Conservation (phyloP, 192 early-diverging fungal species). For the Coemansia sp. region DNA sequence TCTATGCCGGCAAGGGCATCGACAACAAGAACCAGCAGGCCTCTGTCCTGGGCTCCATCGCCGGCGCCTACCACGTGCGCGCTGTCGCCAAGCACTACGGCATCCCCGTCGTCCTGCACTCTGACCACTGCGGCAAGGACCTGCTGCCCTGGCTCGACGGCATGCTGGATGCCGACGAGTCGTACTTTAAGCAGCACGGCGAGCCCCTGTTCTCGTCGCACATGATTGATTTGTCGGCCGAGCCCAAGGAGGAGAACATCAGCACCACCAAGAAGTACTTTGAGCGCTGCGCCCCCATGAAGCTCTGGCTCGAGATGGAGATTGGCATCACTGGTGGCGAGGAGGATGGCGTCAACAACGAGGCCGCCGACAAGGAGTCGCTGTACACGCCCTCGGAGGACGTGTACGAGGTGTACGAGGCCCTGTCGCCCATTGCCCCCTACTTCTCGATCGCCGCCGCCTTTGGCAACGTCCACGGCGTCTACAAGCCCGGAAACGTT, state of each 20-base stretch:
- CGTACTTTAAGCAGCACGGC: conserved; percentile 87
- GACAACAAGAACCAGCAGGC: conserved; percentile 85
- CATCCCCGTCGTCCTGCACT: conserved; percentile 75
- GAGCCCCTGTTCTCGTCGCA: conserved; percentile 97
- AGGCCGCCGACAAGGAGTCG: conserved; percentile 80
- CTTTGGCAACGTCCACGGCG: conserved; percentile 95
- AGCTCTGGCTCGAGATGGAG: conserved; percentile 94
- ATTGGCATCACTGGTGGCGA: conserved; percentile 98
- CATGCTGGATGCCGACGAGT: conserved; percentile 93
- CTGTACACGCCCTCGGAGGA: conserved; percentile 97
- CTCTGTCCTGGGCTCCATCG: conserved; percentile 83
- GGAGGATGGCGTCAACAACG: conserved; percentile 98
- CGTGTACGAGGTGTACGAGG: conserved; percentile 91
- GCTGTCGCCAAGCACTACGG: conserved; percentile 81
- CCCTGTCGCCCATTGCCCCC: conserved; percentile 79
- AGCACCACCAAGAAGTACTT: conserved; percentile 85
- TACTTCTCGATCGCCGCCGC: conserved; percentile 95
- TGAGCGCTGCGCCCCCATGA: conserved; percentile 84
- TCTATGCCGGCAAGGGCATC: conserved; percentile 91
- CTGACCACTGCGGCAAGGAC: conserved; percentile 97
- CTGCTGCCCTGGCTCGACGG: conserved; percentile 97
- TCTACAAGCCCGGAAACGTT: conserved; percentile 96
- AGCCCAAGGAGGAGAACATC: conserved; percentile 93
- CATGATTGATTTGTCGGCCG: conserved; percentile 97
- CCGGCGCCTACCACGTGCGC: conserved; percentile 85